These are phyloP conservation scores for Raffaelea arxii DNA, from an alignment of 2,329 filamentous ascomycete genomes.

Conservation along the genomic window DNA sequence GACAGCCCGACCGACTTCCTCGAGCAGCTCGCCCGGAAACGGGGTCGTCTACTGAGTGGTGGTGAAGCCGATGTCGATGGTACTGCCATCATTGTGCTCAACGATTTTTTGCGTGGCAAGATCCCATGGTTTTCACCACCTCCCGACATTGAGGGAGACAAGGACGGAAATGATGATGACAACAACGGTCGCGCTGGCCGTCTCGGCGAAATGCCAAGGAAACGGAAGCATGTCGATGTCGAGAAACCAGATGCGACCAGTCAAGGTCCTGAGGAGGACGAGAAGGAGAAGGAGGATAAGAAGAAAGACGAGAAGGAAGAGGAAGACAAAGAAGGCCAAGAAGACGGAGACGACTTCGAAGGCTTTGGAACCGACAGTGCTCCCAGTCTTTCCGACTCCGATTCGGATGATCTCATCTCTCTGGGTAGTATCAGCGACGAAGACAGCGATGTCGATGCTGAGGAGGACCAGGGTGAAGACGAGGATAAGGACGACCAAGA, in stretches of 20 bases:
- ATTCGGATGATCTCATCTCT: constrained; percentile 12
- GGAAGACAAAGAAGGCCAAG: constrained; percentile 28
- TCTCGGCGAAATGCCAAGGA: constrained; percentile 78
- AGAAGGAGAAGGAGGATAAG: constrained; percentile 48
- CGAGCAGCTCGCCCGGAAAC: constrained; percentile 77
- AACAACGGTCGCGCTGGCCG: constrained; percentile 66
- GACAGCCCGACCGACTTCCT: constrained; percentile 71
- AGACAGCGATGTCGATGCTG: constrained; percentile 7
- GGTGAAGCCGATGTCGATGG: constrained; percentile 94
- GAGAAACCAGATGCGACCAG: constrained; percentile 29
- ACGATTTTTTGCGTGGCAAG: constrained; percentile 91
- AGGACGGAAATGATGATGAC: constrained; percentile 22
- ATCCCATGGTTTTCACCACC: constrained; percentile 93
- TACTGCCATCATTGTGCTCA: constrained; percentile 92
- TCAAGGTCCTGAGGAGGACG: constrained; percentile 43
- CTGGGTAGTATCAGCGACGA: constrained; percentile 13
- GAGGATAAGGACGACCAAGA: constrained; percentile 3
- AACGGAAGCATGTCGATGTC: constrained; percentile 56
- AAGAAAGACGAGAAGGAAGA: constrained; percentile 25
- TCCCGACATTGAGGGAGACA: constrained; percentile 45
- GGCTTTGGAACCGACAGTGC: constrained; percentile 38
- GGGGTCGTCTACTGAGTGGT: constrained; percentile 66
- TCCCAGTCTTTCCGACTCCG: constrained; percentile 13
- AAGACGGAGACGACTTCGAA: constrained; percentile 33
- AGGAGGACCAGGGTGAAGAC: constrained; percentile 5